These are phyloP conservation scores for Oemleria cerasiformis DNA, from an alignment of 306 rosid genomes.

Conservation along the genomic window DNA sequence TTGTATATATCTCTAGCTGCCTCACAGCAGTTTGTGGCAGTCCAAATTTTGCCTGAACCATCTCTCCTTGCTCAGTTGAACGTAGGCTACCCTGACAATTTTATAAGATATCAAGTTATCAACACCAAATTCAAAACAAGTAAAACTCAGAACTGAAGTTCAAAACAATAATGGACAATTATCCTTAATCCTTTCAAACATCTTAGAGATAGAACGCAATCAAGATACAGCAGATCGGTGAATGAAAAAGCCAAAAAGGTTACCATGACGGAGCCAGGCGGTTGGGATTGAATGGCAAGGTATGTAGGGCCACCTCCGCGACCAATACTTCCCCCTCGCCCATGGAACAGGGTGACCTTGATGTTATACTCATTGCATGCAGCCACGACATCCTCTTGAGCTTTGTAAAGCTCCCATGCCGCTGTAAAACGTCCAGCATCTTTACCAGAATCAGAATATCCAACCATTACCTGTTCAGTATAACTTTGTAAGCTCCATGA, in stretches of 20 bases:
- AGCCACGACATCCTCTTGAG: slow-evolving; percentile 95
- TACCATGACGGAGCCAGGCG: slow-evolving; percentile 97
- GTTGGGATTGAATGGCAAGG: slow-evolving; percentile 97
- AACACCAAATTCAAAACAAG: not conserved
- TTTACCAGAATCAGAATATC: slow-evolving; percentile 96
- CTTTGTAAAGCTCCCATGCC: slow-evolving; percentile 98
- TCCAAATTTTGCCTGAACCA: slow-evolving; percentile 94
- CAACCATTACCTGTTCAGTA: slow-evolving; percentile 83
- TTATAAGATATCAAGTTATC: not conserved
- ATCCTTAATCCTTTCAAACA: not conserved
- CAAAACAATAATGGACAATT: not conserved
- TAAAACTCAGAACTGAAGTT: not conserved
- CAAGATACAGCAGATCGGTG: slow-evolving; percentile 3
- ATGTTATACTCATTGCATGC: slow-evolving; percentile 85
- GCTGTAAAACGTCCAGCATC: slow-evolving; percentile 97
- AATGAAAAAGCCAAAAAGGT: slow-evolving; percentile 3
- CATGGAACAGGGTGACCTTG: slow-evolving; percentile 86
- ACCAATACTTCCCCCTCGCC: slow-evolving; percentile 96
- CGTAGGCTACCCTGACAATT: slow-evolving; percentile 71
- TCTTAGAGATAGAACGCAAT: slow-evolving; percentile 4
- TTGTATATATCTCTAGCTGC: slow-evolving; percentile 91
- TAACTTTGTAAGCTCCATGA: slow-evolving; percentile 20
- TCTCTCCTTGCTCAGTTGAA: slow-evolving; percentile 96
- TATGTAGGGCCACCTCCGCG: slow-evolving; percentile 99
- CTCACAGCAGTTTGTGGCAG: slow-evolving; percentile 87